Evolutionary conservation across 1,284 basidiomycete species (phyloP), one percentile per base, ranked within the genome.

Genomic region (Boletus subluridellus): DNA sequence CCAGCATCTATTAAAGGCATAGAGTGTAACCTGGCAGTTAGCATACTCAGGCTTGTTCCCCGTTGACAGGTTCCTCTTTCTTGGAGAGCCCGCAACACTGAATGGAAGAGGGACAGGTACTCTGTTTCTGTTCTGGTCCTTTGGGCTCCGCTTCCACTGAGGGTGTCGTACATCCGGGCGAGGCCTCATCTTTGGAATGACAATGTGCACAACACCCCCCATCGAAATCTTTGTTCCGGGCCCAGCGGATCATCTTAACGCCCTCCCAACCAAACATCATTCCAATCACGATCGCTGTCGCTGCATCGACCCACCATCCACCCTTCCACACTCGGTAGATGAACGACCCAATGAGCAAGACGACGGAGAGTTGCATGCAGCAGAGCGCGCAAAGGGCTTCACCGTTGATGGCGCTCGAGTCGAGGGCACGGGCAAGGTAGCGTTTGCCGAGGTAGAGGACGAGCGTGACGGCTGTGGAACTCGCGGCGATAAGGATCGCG

Each of bases 261-360:
- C 78, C 77, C 50, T 79, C 77, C 72, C 76, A 76, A 5, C 72
- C 76, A 54, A 80, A 81, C 49, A 80, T 56, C 6, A 77, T 5
- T 6, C 72, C 74, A 17, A 80, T 68, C 8, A 74, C 54, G 26
- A 80, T 69, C 1, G 77, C 71, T 2, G 80, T 79, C 14, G 74
- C 73, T 9, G 73, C 64, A 57, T 80, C 79, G 5, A 80, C 68
- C 79, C 80, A 80, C 80, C 79, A 81, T 0, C 79, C 79, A 14
- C 74, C 74, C 0, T 61, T 55, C 78, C 79, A 78, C 3, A 75
- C 60, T 11, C 72, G 66, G 51, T 68, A 78, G 17, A 77, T 62
- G 24, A 75, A 49, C 1, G 74, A 73, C 7, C 76, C 74, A 4
- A 74, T 24, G 52, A 77, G 70, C 15, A 76, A 51, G 8, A 75